Evolutionary conservation across 1,284 basidiomycete species (phyloP).

Genomic region (Irpex rosettiformis): DNA sequence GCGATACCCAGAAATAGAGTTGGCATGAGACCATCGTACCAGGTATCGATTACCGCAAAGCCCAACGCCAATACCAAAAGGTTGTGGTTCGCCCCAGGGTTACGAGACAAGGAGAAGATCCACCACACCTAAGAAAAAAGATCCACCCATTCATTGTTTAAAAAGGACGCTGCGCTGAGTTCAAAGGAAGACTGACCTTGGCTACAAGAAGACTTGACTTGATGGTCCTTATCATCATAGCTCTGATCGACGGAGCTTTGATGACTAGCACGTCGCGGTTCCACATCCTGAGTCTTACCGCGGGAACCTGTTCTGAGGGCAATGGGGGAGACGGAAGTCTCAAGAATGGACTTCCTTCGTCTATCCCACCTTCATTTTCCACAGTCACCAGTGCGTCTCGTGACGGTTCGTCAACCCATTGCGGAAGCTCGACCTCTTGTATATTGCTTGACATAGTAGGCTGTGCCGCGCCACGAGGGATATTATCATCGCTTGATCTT

Average conservation of each 20-base stretch:
- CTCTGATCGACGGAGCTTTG: background rate
- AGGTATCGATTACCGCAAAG: conserved; percentile 43
- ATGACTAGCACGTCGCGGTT: conserved; percentile 1
- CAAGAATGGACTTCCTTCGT: background rate
- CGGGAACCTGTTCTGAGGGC: background rate
- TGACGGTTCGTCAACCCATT: background rate
- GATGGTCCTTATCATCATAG: conserved; percentile 17
- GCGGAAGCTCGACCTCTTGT: background rate
- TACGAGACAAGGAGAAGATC: conserved; percentile 30
- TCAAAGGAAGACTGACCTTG: conserved; percentile 47
- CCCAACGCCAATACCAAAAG: conserved; percentile 26
- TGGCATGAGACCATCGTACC: conserved; percentile 36
- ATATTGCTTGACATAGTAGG: background rate
- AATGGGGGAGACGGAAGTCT: background rate
- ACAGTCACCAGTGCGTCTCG: background rate
- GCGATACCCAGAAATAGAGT: conserved; percentile 36
- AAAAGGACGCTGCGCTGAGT: too few species aligned
- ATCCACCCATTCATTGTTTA: background rate
- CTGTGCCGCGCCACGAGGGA: background rate
- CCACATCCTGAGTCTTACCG: conserved; percentile 7
- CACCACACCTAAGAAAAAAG: conserved; percentile 27
- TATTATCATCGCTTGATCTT: background rate
- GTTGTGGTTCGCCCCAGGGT: conserved; percentile 14
- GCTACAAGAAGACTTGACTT: conserved; percentile 30
- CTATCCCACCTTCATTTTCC: background rate